Conservation (phyloP, 2,329 filamentous ascomycete species). For the Alternaria arbusti region DNA sequence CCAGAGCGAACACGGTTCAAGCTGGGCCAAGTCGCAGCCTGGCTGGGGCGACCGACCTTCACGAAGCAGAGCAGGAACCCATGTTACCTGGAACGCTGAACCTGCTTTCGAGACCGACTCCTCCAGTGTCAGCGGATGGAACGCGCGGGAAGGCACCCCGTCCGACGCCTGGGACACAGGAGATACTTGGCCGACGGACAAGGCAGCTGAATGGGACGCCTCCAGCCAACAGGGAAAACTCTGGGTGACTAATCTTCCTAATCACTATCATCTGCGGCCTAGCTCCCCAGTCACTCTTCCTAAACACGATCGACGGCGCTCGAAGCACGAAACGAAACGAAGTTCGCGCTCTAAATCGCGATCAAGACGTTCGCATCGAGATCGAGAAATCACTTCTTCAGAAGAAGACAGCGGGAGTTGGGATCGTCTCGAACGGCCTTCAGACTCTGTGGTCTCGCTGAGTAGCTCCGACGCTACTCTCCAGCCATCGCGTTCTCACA, state of each 20-base stretch:
- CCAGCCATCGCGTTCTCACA: conserved; percentile 15
- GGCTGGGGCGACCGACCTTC: conserved; percentile 5
- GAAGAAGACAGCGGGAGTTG: conserved; percentile 14
- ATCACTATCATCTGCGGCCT: neutral
- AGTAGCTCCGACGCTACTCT: conserved; percentile 18
- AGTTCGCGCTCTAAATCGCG: conserved; percentile 8
- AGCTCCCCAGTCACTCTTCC: neutral
- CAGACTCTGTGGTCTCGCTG: conserved; percentile 11
- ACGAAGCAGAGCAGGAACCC: conserved; percentile 8
- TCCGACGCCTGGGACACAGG: conserved; percentile 29
- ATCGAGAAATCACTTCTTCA: conserved; percentile 1
- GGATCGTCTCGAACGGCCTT: conserved; percentile 3
- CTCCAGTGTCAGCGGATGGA: conserved; percentile 18
- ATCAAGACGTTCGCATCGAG: neutral
- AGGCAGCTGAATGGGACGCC: neutral
- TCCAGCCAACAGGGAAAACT: neutral
- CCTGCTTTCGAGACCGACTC: conserved; percentile 12
- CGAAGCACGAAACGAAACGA: neutral
- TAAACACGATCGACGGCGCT: neutral
- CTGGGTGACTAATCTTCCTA: neutral
- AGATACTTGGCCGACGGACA: conserved; percentile 19
- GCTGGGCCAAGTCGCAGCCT: conserved; percentile 9
- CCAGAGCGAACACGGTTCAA: neutral
- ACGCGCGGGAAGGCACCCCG: conserved; percentile 8
- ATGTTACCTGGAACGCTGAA: conserved; percentile 17